A percentile compares a stretch with the other conserved stretches of the same genome.
Evolutionary conservation across 2,329 filamentous ascomycete species (phyloP).

Genomic region (Fusarium proliferatum): DNA sequence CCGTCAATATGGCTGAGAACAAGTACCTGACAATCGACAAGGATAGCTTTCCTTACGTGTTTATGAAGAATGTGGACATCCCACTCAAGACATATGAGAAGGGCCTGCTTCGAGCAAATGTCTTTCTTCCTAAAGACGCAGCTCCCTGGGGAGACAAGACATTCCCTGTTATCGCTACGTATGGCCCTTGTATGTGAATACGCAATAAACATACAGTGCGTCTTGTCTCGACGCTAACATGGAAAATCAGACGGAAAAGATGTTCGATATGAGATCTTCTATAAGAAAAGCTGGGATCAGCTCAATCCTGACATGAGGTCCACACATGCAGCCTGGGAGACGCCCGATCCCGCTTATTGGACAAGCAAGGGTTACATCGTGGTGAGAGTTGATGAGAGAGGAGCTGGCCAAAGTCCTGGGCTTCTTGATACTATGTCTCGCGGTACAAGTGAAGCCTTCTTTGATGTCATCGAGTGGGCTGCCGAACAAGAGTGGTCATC

Average conservation of each 20-base stretch:
- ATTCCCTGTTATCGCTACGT: constrained; percentile 72
- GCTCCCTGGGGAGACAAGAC: neutral
- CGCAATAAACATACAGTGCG: accelerated
- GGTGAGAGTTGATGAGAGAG: constrained; percentile 63
- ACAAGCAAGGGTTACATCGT: constrained; percentile 64
- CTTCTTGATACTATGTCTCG: constrained; percentile 60
- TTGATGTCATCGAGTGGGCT: constrained; percentile 62
- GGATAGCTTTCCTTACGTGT: constrained; percentile 4
- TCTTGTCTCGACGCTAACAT: constrained; percentile 50
- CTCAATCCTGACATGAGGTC: constrained; percentile 65
- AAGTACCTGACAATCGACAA: neutral
- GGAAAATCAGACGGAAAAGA: neutral
- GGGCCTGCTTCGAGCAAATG: neutral
- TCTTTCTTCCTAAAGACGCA: constrained; percentile 6
- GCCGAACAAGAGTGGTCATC: constrained; percentile 57
- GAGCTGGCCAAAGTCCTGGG: constrained; percentile 59
- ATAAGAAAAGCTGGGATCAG: constrained; percentile 55
- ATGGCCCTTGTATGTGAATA: constrained; percentile 71
- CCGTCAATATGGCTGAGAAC: constrained; percentile 1
- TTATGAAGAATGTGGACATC: constrained; percentile 4
- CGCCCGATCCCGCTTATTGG: constrained; percentile 68
- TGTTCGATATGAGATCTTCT: constrained; percentile 43
- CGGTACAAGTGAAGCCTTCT: constrained; percentile 60
- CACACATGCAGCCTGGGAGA: constrained; percentile 67
- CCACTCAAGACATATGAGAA: constrained; percentile 6